Evolutionary conservation across 345 rosid species (phyloP), one percentile per base, ranked within the genome.

Genomic region (Ceriops decandra): DNA sequence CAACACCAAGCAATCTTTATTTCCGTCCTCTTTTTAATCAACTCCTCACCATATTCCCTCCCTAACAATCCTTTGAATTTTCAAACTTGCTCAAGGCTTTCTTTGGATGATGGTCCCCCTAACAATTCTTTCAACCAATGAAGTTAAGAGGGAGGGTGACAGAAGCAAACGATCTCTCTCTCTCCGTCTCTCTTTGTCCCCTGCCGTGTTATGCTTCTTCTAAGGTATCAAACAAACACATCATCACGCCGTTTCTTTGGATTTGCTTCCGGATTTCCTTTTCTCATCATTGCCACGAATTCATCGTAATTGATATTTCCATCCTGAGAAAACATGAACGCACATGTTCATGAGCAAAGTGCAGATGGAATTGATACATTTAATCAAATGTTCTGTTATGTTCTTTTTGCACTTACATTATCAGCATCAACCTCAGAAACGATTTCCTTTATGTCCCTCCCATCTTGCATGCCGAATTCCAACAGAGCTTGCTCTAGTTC

Each of bases 211-310:
- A 35, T 30, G 11, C 21, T 15, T 27, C 21, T 15, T 27, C 54
- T 16, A 15, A 38, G 30, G 4, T 17, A 20, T 73, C 60, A 62
- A 67, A 67, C 64, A 49, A 72, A 64, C 58, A 76, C 64, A 27
- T 52, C 42, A 9, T 89, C 90, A 19, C 99, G 97, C 68, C 99
- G 82, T 82, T 91, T 95, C 83, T 91, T 95, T 24, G 90, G 91
- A 66, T 86, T 81, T 3, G 85, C 86, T 64, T 89, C 96, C 0
- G 88, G 90, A 74, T 87, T 95, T 71, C 96, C 99, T 88, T 91
- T 95, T 77, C 84, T 85, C 99, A 95, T 95, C 97, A 95, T 95
- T 2, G 96, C 95, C 70, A 88, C 97, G 52, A 95, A 95, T 69
- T 95, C 99, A 31, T 91, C 96, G 22, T 95, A 95, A 82, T 91